These are phyloP conservation scores for Podila horticola DNA, from an alignment of 192 early-diverging fungal species.

Conservation along the genomic window DNA sequence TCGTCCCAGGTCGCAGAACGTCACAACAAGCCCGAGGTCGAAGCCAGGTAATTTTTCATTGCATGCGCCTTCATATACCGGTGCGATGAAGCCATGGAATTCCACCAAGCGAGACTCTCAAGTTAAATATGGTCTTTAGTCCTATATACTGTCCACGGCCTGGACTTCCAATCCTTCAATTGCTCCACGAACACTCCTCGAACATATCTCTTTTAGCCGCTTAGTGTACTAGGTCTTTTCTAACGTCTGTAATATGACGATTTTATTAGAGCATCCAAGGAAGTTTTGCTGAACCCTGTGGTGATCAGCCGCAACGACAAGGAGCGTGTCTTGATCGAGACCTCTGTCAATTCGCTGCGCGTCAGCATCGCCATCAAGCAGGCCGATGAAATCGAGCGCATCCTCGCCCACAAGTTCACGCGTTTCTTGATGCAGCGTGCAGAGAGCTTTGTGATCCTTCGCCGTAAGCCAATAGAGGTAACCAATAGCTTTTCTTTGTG, in stretches of 20 bases:
- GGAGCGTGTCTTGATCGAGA: constrained; percentile 92
- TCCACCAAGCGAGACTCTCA: not conserved
- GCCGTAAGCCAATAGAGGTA: constrained; percentile 90
- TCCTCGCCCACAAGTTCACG: constrained; percentile 97
- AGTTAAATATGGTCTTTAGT: not conserved
- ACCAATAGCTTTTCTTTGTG: no score
- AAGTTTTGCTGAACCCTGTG: constrained; percentile 88
- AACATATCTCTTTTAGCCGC: not conserved
- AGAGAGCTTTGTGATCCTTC: constrained; percentile 94
- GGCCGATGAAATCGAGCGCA: constrained; percentile 95
- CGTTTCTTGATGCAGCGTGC: constrained; percentile 97
- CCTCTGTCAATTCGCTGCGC: constrained; percentile 93
- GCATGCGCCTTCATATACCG: not conserved
- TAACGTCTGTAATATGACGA: not conserved
- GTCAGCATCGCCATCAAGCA: constrained; percentile 97
- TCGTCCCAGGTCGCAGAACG: constrained; percentile 96
- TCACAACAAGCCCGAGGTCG: constrained; percentile 99
- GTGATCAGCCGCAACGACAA: constrained; percentile 92
- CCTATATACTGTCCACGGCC: no score
- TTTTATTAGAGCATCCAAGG: constrained; percentile 70
- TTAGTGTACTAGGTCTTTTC: not conserved
- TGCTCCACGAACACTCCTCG: not conserved
- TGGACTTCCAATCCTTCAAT: no score
- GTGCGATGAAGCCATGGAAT: no score
- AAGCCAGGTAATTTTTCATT: constrained; percentile 72